Conservation (phyloP, 2,329 filamentous ascomycete species). For the Xylariaceae sp. region DNA sequence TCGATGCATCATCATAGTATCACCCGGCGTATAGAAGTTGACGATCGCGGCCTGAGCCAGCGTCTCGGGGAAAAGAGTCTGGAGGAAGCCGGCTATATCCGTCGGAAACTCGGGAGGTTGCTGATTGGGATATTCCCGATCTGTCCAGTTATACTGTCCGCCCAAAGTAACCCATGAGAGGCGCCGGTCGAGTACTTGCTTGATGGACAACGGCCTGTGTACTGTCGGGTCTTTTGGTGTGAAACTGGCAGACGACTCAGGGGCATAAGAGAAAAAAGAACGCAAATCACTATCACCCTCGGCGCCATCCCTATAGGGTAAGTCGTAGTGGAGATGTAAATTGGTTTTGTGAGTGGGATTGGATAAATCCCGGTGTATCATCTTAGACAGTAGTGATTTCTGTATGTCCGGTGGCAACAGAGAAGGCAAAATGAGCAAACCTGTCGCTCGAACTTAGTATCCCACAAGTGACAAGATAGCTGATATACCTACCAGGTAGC, state of each 20-base stretch:
- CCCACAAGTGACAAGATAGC: too few species aligned
- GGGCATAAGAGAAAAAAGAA: conserved; percentile 52
- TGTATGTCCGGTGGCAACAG: conserved; percentile 68
- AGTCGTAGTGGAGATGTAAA: conserved; percentile 73
- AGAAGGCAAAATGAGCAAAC: conserved; percentile 70
- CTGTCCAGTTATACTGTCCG: conserved; percentile 94
- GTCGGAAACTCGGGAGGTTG: conserved; percentile 64
- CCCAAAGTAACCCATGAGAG: conserved; percentile 93
- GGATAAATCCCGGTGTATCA: conserved; percentile 73
- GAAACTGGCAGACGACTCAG: conserved; percentile 50
- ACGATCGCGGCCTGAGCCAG: conserved; percentile 84
- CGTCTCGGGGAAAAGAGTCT: conserved; percentile 68
- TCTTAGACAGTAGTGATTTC: conserved; percentile 59
- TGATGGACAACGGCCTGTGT: conserved; percentile 68
- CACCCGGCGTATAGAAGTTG: conserved; percentile 85
- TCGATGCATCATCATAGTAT: conserved; percentile 86
- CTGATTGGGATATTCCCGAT: conserved; percentile 70
- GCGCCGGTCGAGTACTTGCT: conserved; percentile 68
- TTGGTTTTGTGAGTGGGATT: conserved; percentile 77
- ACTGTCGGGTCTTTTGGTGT: conserved; percentile 62
- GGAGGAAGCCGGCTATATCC: conserved; percentile 65
- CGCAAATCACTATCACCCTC: conserved; percentile 18
- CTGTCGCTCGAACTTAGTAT: conserved; percentile 40
- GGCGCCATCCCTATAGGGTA: conserved; percentile 50
- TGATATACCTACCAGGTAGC: conserved; percentile 56